phyloP scores from a whole-genome alignment of 1,139 yeast species.

The Geotrichum phurueaensis region DNA sequence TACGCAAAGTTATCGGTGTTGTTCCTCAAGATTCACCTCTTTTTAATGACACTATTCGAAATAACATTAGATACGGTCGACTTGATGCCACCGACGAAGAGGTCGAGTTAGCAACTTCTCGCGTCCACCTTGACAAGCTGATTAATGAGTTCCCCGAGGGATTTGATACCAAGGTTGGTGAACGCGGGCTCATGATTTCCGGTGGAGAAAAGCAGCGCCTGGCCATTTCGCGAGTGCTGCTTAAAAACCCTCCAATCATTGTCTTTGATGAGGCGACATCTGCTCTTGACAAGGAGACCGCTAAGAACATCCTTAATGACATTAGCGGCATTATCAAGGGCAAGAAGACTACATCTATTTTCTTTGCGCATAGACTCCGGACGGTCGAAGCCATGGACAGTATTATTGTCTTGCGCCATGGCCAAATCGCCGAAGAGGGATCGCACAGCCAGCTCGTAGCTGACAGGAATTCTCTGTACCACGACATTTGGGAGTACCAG shows the following conservation, averaged over 20 bases:
- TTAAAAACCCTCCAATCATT: conserved; percentile 82
- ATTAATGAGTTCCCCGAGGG: conserved; percentile 78
- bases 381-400: conserved; percentile 93
- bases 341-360: conserved; percentile 63
- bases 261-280: conserved; percentile 97
- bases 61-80: conserved; percentile 83
- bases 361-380: conserved; percentile 89
- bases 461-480: conserved; percentile 55
- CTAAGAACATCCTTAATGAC: conserved; percentile 71
- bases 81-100: conserved; percentile 69
- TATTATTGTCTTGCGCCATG: conserved; percentile 78
- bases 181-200: conserved; percentile 95
- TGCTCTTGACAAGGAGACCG: conserved; percentile 95
- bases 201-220: conserved; percentile 98
- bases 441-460: conserved; percentile 58
- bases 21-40: conserved; percentile 98
- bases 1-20: conserved; percentile 74
- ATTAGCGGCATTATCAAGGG: conserved; percentile 57
- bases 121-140: conserved; percentile 63
- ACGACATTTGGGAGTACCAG: conserved; percentile 85
- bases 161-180: conserved; percentile 82
- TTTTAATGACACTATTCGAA: conserved; percentile 82
- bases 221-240: conserved; percentile 81
- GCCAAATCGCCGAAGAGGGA: conserved; percentile 82
- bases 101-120: conserved; percentile 54